A percentile compares a stretch with the other conserved stretches of the same genome.
Conservation (phyloP, 441 rosid species). For the Erodium chrysanthum region DNA sequence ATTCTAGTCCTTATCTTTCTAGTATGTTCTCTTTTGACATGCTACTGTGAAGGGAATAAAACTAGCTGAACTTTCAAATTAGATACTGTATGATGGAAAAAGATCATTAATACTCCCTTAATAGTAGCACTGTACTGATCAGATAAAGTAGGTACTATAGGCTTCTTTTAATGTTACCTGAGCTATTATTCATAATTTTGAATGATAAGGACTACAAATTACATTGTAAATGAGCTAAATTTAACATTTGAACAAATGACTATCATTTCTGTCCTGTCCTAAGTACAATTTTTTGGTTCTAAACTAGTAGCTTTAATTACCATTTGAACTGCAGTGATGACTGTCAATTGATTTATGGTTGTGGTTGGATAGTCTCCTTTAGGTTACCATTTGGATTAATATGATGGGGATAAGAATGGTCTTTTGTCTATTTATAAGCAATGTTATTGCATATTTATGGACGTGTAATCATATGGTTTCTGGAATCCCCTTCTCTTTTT, state of each 20-base stretch:
- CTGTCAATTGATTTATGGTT: neutral
- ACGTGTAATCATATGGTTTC: too few relatives aligned
- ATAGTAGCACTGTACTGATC: neutral
- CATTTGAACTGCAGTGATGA: neutral
- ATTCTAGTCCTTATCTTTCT: neutral
- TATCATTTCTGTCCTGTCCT: neutral
- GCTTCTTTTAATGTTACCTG: neutral
- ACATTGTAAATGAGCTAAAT: neutral
- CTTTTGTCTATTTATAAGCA: too few relatives aligned
- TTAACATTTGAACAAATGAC: neutral
- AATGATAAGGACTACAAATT: neutral
- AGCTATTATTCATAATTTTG: neutral
- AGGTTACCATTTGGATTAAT: neutral
- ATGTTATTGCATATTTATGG: too few relatives aligned
- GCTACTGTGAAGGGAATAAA: too few relatives aligned
- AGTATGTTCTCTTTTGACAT: neutral
- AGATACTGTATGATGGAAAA: neutral
- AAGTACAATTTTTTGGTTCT: neutral
- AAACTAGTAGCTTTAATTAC: neutral
- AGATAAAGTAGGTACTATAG: neutral
- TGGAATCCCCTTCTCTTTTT: too few relatives aligned
- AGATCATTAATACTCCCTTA: neutral
- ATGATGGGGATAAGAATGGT: too few relatives aligned
- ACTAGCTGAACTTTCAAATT: neutral
- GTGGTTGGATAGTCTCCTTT: neutral